These are phyloP conservation scores for Berberis vulgaris DNA, from an alignment of 164 flowering plant species.

Conservation along the genomic window DNA sequence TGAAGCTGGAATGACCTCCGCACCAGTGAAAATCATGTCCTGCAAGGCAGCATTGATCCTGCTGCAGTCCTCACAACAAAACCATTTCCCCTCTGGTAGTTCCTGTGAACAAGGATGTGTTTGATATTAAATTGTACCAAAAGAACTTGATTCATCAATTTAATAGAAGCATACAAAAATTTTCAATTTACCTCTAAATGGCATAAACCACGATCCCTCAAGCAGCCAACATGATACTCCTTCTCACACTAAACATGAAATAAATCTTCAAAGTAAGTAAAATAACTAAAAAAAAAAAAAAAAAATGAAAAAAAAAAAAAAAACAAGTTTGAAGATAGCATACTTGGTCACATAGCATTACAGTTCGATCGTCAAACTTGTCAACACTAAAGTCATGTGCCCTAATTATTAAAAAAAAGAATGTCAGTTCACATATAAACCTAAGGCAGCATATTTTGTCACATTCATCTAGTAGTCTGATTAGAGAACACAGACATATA, in stretches of 20 bases:
- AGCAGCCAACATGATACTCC: constrained; percentile 86
- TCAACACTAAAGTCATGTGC: constrained; percentile 60
- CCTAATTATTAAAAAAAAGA: constrained; percentile 26
- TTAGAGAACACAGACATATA: no score
- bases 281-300: constrained; percentile 1
- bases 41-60: constrained; percentile 45
- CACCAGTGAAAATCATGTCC: constrained; percentile 31
- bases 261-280: constrained; percentile 7
- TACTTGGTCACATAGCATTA: constrained; percentile 92
- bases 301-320: neutral
- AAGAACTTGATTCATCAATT: neutral
- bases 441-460: neutral
- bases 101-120: constrained; percentile 33
- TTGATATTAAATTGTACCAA: constrained; percentile 3
- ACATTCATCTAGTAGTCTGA: no score
- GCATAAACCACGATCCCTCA: constrained; percentile 55
- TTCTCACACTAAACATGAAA: constrained; percentile 67
- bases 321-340: constrained; percentile 5
- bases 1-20: constrained; percentile 43
- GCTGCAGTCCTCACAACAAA: constrained; percentile 66
- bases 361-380: constrained; percentile 68
- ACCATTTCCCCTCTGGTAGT: constrained; percentile 84
- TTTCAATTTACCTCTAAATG: constrained; percentile 56
- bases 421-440: neutral
- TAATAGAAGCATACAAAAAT: neutral